Conservation (phyloP, 2,329 filamentous ascomycete species). For the Pseudogymnoascus sp. region DNA sequence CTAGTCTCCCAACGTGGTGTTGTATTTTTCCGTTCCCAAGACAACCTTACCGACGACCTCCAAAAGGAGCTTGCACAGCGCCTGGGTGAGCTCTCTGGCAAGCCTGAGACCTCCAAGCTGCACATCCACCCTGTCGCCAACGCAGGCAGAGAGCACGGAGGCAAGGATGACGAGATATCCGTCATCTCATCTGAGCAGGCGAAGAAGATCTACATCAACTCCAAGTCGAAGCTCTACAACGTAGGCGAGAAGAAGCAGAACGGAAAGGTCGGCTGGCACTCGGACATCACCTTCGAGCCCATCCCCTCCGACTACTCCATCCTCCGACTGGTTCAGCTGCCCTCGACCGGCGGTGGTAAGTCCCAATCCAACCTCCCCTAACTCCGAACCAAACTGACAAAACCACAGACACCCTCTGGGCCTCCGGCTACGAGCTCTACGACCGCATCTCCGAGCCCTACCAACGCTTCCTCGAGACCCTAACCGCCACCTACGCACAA, state of each 20-base stretch:
- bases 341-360: conserved; percentile 28
- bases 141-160: conserved; percentile 44
- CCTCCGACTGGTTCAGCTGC: conserved; percentile 23
- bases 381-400: not conserved
- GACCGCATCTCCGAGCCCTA: conserved; percentile 52
- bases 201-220: conserved; percentile 40
- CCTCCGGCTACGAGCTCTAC: conserved; percentile 59
- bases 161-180: conserved; percentile 53
- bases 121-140: conserved; percentile 55
- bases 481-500: conserved; percentile 48
- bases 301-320: conserved; percentile 56
- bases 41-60: conserved; percentile 51
- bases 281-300: conserved; percentile 59
- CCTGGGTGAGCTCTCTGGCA: conserved; percentile 51
- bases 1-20: conserved; percentile 61
- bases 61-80: conserved; percentile 59
- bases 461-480: conserved; percentile 48
- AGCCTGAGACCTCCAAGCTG: conserved; percentile 46
- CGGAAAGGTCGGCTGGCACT: conserved; percentile 46
- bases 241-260: conserved; percentile 38
- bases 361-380: conserved; percentile 30
- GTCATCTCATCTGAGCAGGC: conserved; percentile 52
- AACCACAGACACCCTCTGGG: conserved; percentile 53
- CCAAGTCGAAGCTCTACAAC: conserved; percentile 28
- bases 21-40: conserved; percentile 61